These are phyloP conservation scores for Solanum phureja DNA, from an alignment of 257 asterid genomes.

Conservation along the genomic window DNA sequence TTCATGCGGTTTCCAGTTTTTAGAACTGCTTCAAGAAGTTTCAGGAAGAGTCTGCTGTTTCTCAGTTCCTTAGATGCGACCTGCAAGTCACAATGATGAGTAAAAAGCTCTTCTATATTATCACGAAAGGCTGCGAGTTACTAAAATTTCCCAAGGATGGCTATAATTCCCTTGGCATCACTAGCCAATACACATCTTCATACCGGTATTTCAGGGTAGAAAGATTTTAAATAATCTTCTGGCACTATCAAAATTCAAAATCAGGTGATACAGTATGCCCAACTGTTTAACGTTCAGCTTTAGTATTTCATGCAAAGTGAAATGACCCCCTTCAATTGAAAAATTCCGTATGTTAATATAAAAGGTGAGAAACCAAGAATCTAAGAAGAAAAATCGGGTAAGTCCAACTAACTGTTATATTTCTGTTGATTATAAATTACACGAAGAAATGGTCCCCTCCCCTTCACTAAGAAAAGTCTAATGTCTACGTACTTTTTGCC, in stretches of 20 bases:
- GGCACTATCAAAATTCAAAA: background rate
- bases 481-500: background rate
- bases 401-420: background rate
- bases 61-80: slow-evolving; percentile 74
- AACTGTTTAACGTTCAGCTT: background rate
- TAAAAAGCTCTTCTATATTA: background rate
- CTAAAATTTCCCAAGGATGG: background rate
- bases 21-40: slow-evolving; percentile 91
- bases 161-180: background rate
- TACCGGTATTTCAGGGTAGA: background rate
- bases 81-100: slow-evolving; percentile 26
- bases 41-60: slow-evolving; percentile 82
- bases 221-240: background rate
- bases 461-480: background rate
- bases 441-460: background rate
- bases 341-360: background rate
- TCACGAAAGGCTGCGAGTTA: background rate
- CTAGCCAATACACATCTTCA: background rate
- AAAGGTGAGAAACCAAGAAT: background rate
- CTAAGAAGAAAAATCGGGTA: background rate
- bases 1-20: slow-evolving; percentile 98
- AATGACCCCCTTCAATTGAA: background rate
- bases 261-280: background rate
- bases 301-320: background rate
- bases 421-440: background rate